Conservation (phyloP, 768 basidiomycete genomes). For the Termitomyces sp. region DNA sequence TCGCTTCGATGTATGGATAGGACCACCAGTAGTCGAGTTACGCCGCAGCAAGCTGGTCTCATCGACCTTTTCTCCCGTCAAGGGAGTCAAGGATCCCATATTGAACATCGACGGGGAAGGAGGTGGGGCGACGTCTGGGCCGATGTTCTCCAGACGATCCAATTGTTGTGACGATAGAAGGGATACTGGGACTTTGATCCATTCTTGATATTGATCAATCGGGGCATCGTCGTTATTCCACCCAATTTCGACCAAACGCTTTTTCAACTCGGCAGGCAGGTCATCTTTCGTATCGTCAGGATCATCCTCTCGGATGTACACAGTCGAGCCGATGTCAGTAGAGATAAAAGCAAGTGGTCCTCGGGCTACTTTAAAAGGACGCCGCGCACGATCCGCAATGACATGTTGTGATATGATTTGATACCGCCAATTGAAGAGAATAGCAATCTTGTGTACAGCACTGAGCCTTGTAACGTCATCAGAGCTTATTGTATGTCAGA, state of each 20-base stretch:
- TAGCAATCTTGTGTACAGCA: conserved; percentile 52
- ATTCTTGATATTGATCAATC: conserved; percentile 52
- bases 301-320: conserved; percentile 54
- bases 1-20: conserved; percentile 46
- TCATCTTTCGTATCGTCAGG: conserved; percentile 44
- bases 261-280: conserved; percentile 62
- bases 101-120: conserved; percentile 26
- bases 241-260: conserved; percentile 68
- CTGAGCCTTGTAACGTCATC: conserved; percentile 44
- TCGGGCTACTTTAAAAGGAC: conserved; percentile 72
- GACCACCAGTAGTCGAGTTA: conserved; percentile 53
- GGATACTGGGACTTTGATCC: conserved; percentile 64
- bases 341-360: conserved; percentile 70
- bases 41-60: conserved; percentile 41
- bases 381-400: conserved; percentile 54
- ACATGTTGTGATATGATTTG: conserved; percentile 64
- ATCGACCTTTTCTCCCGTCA: conserved; percentile 21
- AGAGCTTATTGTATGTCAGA: conserved; percentile 34
- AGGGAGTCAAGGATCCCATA: conserved; percentile 22
- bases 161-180: conserved; percentile 56
- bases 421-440: conserved; percentile 64
- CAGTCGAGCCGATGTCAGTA: conserved; percentile 67
- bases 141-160: conserved; percentile 42
- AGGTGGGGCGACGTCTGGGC: conserved; percentile 17
- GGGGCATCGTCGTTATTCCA: conserved; percentile 63